Evolutionary conservation across 371 early-diverging fungal species (phyloP).

Genomic region (Circinella minor): DNA sequence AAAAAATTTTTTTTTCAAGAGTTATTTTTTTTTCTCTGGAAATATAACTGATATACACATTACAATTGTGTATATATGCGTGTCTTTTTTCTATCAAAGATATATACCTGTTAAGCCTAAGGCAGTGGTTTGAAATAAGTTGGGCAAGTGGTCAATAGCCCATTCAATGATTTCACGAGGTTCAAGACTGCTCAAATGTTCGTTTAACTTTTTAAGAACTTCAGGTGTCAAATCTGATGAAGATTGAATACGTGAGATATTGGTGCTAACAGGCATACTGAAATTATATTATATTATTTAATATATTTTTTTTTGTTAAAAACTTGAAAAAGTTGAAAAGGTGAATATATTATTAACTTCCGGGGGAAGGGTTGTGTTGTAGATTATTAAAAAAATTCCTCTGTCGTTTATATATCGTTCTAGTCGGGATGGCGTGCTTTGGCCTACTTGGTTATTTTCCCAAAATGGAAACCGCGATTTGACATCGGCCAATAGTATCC

Average conservation of each 20-base stretch:
- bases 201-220: slow-evolving; percentile 69
- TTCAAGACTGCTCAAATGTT: slow-evolving; percentile 58
- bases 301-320: slow-evolving; percentile 13
- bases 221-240: slow-evolving; percentile 60
- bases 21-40: not conserved
- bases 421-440: slow-evolving; percentile 10
- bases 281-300: not conserved
- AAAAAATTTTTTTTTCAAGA: not conserved
- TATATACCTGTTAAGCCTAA: slow-evolving; percentile 80
- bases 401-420: slow-evolving; percentile 10
- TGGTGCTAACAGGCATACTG: slow-evolving; percentile 30
- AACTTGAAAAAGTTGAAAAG: not conserved
- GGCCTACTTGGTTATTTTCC: slow-evolving; percentile 2
- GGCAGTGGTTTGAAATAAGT: slow-evolving; percentile 89
- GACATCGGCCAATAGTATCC: slow-evolving; percentile 27
- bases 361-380: not conserved
- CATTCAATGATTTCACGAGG: slow-evolving; percentile 88
- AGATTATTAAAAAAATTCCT: no score
- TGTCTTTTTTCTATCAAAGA: slow-evolving; percentile 1
- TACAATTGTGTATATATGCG: not conserved
- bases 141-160: slow-evolving; percentile 83
- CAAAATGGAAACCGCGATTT: slow-evolving; percentile 19
- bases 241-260: slow-evolving; percentile 33
- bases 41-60: not conserved
- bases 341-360: not conserved